Evolutionary conservation across 106 monocot species (phyloP).

Genomic region (Apostasia shenzhenica): DNA sequence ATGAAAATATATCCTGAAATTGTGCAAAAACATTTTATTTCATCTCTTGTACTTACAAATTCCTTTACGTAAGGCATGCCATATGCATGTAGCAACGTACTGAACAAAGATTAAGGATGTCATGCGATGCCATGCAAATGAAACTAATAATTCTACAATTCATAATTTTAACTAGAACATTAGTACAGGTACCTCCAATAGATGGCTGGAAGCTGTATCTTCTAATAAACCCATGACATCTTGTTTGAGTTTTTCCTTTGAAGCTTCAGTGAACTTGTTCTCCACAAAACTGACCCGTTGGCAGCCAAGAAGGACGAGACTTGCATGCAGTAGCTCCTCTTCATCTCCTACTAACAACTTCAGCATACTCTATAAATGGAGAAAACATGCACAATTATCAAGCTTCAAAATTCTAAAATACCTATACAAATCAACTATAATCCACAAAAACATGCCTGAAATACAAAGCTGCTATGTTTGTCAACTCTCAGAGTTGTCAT

Average conservation of each 20-base stretch:
- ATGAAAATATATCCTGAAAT: too few relatives aligned
- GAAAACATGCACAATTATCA: neutral
- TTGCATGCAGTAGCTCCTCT: conserved; percentile 41
- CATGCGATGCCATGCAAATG: too few relatives aligned
- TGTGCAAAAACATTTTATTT: too few relatives aligned
- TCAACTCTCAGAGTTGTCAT: conserved; percentile 44
- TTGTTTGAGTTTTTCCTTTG: conserved; percentile 14
- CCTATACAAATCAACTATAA: neutral
- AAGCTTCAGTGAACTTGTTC: conserved; percentile 21
- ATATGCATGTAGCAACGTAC: too few relatives aligned
- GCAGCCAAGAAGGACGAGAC: conserved; percentile 54
- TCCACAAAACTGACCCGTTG: conserved; percentile 19
- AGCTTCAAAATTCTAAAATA: neutral
- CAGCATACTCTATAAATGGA: conserved; percentile 51
- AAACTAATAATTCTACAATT: neutral
- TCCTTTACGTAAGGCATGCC: too few relatives aligned
- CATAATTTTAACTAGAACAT: neutral
- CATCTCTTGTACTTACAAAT: too few relatives aligned
- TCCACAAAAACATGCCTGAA: conserved; percentile 41
- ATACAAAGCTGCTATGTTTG: conserved; percentile 82
- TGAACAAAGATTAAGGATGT: too few relatives aligned
- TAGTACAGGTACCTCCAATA: conserved; percentile 62
- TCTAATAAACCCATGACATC: conserved; percentile 51
- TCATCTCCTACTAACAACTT: conserved; percentile 70
- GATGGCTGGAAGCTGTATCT: conserved; percentile 85